These are phyloP conservation scores for Fragaria nilgerrensis DNA, from an alignment of 306 rosid species.

Conservation along the genomic window DNA sequence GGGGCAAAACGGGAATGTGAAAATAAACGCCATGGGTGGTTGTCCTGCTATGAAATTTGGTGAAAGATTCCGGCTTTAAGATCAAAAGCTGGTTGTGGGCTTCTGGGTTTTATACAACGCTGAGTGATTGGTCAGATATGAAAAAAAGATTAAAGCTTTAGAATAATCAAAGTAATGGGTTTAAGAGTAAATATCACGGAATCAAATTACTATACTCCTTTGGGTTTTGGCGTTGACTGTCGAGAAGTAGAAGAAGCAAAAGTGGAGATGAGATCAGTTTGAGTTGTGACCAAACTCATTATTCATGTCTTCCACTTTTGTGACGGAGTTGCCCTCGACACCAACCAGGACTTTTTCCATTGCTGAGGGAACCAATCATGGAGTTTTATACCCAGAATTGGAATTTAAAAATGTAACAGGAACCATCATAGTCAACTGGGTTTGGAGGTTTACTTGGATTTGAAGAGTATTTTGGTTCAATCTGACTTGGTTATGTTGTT, in stretches of 20 bases:
- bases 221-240: neutral
- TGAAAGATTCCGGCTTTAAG: neutral
- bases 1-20: conserved; percentile 16
- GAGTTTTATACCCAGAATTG: neutral
- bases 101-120: neutral
- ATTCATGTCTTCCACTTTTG: neutral
- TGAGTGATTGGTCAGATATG: neutral
- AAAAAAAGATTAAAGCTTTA: neutral
- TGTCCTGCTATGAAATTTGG: neutral
- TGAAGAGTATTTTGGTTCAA: neutral
- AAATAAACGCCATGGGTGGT: conserved; percentile 23
- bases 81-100: neutral
- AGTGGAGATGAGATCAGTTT: neutral
- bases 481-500: neutral
- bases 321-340: conserved; percentile 1
- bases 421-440: neutral
- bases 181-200: neutral
- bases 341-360: neutral
- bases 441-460: neutral
- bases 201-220: neutral
- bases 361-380: neutral
- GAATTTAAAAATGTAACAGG: neutral
- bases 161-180: neutral
- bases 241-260: neutral
- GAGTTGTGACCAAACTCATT: neutral